Conservation (phyloP, 2,329 filamentous ascomycete species). For the Trichoderma sp. region DNA sequence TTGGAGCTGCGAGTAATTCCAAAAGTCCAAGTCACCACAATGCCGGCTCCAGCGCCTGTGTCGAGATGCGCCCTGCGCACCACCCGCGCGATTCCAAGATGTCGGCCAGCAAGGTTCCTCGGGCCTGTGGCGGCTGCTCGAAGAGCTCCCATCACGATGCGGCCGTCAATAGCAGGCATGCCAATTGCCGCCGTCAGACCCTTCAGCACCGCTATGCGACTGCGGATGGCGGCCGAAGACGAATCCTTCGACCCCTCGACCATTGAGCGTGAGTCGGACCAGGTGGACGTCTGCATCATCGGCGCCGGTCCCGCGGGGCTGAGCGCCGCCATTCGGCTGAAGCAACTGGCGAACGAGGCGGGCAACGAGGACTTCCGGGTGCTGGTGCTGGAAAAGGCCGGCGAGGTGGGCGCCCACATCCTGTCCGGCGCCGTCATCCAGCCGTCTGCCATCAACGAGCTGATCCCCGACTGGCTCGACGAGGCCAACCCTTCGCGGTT, state of each 20-base stretch:
- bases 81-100: conserved; percentile 36
- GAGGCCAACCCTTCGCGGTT: conserved; percentile 88
- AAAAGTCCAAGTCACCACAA: conserved; percentile 28
- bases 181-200: conserved; percentile 31
- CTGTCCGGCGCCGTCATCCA: conserved; percentile 95
- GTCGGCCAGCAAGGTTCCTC: conserved; percentile 30
- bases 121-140: conserved; percentile 29
- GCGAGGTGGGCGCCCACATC: conserved; percentile 92
- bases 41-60: conserved; percentile 42
- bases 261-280: conserved; percentile 84
- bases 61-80: conserved; percentile 43
- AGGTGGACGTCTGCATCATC: conserved; percentile 96
- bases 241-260: conserved; percentile 65
- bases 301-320: conserved; percentile 94
- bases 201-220: conserved; percentile 40
- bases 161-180: conserved; percentile 24
- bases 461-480: conserved; percentile 90
- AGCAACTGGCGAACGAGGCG: conserved; percentile 91
- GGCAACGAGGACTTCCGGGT: conserved; percentile 97
- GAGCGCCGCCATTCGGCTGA: conserved; percentile 88
- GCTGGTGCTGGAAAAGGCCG: conserved; percentile 89
- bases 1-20: not conserved
- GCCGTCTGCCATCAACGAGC: conserved; percentile 81
- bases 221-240: conserved; percentile 37
- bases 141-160: conserved; percentile 24